These are phyloP conservation scores for Magnolia kwangsiensis DNA, from an alignment of 164 flowering plant genomes.

Conservation along the genomic window DNA sequence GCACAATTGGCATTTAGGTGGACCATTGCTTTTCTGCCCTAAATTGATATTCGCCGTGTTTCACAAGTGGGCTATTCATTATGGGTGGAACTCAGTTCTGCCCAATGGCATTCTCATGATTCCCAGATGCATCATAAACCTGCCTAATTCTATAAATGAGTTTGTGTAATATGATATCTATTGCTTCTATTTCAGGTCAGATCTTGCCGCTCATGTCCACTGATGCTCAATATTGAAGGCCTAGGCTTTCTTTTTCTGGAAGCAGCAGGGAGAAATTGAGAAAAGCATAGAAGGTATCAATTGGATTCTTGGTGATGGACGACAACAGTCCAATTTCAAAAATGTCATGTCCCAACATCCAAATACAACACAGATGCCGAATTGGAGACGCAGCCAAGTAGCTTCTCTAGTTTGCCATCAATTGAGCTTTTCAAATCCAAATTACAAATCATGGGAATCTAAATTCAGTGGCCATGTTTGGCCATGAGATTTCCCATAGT, in stretches of 20 bases:
- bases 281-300: background rate
- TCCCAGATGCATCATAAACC: background rate
- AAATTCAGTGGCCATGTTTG: too few species aligned
- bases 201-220: conserved; percentile 17
- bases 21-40: background rate
- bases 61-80: background rate
- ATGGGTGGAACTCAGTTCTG: background rate
- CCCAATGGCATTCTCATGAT: too few species aligned
- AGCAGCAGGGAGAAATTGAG: background rate
- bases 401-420: background rate
- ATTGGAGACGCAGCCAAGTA: background rate
- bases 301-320: background rate
- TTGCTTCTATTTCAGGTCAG: conserved; percentile 12
- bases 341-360: background rate
- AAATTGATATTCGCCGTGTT: background rate
- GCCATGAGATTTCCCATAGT: too few species aligned
- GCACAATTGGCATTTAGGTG: background rate
- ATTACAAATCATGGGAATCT: background rate
- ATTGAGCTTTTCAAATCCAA: background rate
- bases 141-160: background rate
- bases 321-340: background rate
- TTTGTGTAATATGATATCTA: background rate
- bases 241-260: background rate
- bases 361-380: background rate
- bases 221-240: conserved; percentile 1